Evolutionary conservation across 2,329 filamentous ascomycete species (phyloP).

Genomic region (Penicillium sp.): DNA sequence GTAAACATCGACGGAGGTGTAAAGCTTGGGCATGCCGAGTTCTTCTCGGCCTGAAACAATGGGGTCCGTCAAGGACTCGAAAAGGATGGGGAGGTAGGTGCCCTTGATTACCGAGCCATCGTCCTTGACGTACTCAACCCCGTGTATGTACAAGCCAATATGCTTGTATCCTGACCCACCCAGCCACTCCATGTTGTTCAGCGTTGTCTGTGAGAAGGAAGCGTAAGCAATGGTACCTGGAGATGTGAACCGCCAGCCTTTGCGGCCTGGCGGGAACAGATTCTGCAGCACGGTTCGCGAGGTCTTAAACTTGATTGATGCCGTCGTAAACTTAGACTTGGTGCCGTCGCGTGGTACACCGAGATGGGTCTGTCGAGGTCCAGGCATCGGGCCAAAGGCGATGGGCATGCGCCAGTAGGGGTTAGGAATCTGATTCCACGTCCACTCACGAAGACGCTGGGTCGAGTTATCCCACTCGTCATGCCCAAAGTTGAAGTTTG

Average conservation of each 20-base stretch:
- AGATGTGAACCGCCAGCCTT: constrained; percentile 39
- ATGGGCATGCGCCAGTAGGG: constrained; percentile 48
- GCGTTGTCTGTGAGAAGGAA: constrained; percentile 43
- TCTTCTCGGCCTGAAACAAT: constrained; percentile 61
- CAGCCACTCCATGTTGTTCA: constrained; percentile 59
- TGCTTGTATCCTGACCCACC: constrained; percentile 59
- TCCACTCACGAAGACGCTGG: constrained; percentile 47
- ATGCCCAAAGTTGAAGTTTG: constrained; percentile 51
- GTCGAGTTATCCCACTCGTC: constrained; percentile 58
- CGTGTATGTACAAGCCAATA: constrained; percentile 62
- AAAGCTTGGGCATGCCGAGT: constrained; percentile 61
- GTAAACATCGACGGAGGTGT: constrained; percentile 50
- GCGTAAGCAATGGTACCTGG: constrained; percentile 48
- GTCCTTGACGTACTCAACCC: constrained; percentile 55
- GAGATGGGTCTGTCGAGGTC: constrained; percentile 41
- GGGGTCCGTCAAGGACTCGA: constrained; percentile 59
- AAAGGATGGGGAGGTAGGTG: constrained; percentile 56
- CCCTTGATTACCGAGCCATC: constrained; percentile 51
- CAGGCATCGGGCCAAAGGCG: constrained; percentile 49
- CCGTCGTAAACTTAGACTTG: constrained; percentile 45
- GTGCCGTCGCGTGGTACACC: constrained; percentile 19
- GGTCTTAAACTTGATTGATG: constrained; percentile 52
- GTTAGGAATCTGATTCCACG: constrained; percentile 46
- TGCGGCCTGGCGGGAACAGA: constrained; percentile 46
- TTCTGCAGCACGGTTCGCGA: constrained; percentile 51